Base-by-base conservation (phyloP, 1,139 yeast species). In the Yamadazyma taylorii region DNA sequence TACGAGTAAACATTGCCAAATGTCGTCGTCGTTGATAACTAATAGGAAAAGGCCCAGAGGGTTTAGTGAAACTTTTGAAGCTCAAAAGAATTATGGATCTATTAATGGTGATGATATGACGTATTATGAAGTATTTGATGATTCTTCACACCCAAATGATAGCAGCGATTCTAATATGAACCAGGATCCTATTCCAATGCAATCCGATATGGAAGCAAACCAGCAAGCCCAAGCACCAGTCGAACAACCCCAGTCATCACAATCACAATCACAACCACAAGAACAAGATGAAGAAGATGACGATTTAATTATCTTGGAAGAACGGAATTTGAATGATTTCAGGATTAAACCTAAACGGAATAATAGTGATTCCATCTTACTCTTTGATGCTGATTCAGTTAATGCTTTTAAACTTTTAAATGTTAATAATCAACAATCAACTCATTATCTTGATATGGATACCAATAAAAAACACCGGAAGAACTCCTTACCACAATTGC, bases 401-500 rank as follows among this genome's bases (percentile, higher is more conserved):
- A 70, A 63, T 25, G 76, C 76, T 3, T 70, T 70, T 47, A 69
- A 68, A 44, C 58, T 70, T 65, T 69, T 70, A 48, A 70, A 69
- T 43, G 64, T 65, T 10, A 60, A 63, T 39, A 56, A 61, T 31
- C 26, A 21, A 29, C 17, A 23, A 25, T 14, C 34, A 34, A 22
- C 31, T 28, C 25, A 34, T 39, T 12, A 16, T 46, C 42, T 34
- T 48, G 42, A 35, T 34, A 29, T 46, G 50, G 28, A 32, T 22
- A 42, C 54, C n/a, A 27, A 27, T 27, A 68, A 68, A 53, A 79
- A 79, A 49, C 81, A 78, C 53, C 62, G 89, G 48, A 82, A 88
- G 0, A 79, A 78, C 46, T 81, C 89, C 0, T 60, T 83, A 35
- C 90, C 92, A 0, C 92, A 84, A 53, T 60, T 83, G 32, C 85